phyloP scores from a whole-genome alignment of 768 basidiomycete genomes.

The Flagelloscypha sp. region DNA sequence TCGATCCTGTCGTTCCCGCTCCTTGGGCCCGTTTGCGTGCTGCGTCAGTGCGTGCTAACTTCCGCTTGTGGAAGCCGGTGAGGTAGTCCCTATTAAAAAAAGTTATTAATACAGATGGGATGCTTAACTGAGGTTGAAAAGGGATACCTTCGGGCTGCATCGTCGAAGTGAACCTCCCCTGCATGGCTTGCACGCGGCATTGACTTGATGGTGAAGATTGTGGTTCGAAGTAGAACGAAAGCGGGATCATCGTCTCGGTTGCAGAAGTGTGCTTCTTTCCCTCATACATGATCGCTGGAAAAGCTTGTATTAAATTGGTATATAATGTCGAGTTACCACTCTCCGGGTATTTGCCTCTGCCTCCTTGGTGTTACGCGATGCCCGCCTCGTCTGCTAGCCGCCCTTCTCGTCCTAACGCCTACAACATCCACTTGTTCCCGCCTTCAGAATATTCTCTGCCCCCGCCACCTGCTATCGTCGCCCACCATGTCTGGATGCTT shows the following conservation, averaged over 20 bases:
- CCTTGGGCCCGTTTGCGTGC: conserved; percentile 63
- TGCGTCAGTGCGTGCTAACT: conserved; percentile 74
- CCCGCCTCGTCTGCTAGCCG: conserved; percentile 5
- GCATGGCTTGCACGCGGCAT: no score
- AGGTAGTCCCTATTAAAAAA: conserved; percentile 62
- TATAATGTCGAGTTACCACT: neutral
- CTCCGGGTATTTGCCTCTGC: neutral
- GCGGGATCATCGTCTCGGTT: neutral
- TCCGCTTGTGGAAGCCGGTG: conserved; percentile 91
- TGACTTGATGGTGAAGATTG: no score
- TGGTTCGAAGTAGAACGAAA: no score
- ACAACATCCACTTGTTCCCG: conserved; percentile 27
- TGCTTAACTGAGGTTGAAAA: conserved; percentile 2
- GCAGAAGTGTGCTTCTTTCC: neutral
- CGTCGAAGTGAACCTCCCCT: conserved; percentile 80
- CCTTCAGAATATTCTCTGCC: conserved; percentile 33
- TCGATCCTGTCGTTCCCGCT: conserved; percentile 70
- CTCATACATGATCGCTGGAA: conserved; percentile 19
- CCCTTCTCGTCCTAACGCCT: conserved; percentile 7
- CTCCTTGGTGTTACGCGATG: neutral
- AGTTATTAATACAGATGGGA: conserved; percentile 11
- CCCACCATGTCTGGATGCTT: conserved; percentile 75
- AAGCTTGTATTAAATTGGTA: neutral
- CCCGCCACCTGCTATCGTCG: conserved; percentile 33
- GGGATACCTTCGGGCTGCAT: conserved; percentile 66